phyloP scores from a whole-genome alignment of 2,329 filamentous ascomycete species.

The Pezicula rhizophila region DNA sequence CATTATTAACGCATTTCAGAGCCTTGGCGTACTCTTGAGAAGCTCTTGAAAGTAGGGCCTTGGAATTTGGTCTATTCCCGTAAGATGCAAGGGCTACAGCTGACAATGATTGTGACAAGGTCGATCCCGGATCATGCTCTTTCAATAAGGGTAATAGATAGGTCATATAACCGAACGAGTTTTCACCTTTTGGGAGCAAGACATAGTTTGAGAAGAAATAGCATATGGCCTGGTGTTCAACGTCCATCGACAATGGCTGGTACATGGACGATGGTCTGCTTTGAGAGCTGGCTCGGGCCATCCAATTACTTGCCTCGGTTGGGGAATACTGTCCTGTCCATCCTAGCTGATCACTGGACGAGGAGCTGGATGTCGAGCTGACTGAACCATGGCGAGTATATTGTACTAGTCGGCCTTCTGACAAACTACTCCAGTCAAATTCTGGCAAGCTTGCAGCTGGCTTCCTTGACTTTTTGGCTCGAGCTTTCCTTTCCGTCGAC shows the following conservation, averaged over 20 bases:
- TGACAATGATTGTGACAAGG: constrained; percentile 48
- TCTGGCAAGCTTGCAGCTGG: not conserved
- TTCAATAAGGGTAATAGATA: constrained; percentile 48
- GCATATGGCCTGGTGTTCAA: constrained; percentile 47
- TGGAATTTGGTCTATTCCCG: constrained; percentile 37
- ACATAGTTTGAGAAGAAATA: constrained; percentile 56
- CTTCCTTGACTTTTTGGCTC: constrained; percentile 32
- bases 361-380: not conserved
- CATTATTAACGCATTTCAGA: constrained; percentile 40
- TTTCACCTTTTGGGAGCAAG: constrained; percentile 43
- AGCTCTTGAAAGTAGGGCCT: constrained; percentile 32
- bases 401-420: not conserved
- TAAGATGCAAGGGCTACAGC: constrained; percentile 50
- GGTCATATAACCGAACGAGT: constrained; percentile 47
- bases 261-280: not conserved
- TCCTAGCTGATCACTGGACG: not conserved
- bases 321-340: not conserved
- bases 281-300: constrained; percentile 24
- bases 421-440: not conserved
- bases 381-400: not conserved
- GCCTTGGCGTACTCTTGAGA: constrained; percentile 46
- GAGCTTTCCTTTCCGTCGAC: constrained; percentile 55
- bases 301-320: constrained; percentile 1
- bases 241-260: constrained; percentile 32
- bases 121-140: constrained; percentile 31